A percentile compares a stretch with the other conserved stretches of the same genome.
Evolutionary conservation across 1,139 yeast genomes (phyloP).

Genomic region (Kodamaea sp.): DNA sequence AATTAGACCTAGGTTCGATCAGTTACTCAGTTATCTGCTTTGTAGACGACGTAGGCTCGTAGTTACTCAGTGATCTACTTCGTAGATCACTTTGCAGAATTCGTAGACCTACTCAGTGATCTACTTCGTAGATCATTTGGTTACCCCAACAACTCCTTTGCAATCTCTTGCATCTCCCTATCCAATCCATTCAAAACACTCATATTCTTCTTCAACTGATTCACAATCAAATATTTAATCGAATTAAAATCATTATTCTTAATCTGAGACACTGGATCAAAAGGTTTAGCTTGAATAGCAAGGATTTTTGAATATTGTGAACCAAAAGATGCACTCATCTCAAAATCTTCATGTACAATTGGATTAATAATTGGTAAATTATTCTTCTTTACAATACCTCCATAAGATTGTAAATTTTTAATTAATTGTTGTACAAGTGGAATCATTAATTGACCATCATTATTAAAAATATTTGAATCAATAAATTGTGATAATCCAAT

Average conservation of each 20-base stretch:
- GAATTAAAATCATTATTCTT: slow-evolving; percentile 33
- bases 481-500: slow-evolving; percentile 67
- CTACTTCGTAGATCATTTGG: too few species aligned
- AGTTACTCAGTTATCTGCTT: too few species aligned
- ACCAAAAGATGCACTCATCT: slow-evolving; percentile 74
- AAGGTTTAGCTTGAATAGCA: slow-evolving; percentile 54
- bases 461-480: slow-evolving; percentile 14
- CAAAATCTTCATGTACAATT: slow-evolving; percentile 47
- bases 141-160: too few species aligned
- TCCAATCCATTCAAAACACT: too few species aligned
- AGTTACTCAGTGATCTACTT: too few species aligned
- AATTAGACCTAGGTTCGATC: too few species aligned
- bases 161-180: too few species aligned
- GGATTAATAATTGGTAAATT: slow-evolving; percentile 20
- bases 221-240: slow-evolving; percentile 28
- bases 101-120: too few species aligned
- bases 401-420: slow-evolving; percentile 41
- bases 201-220: slow-evolving; percentile 24
- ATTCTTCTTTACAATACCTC: slow-evolving; percentile 30
- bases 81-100: too few species aligned
- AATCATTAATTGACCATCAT: slow-evolving; percentile 41
- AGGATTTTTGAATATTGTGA: slow-evolving; percentile 74
- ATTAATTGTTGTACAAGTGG: slow-evolving; percentile 53
- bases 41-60: too few species aligned
- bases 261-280: slow-evolving; percentile 63